Conservation (phyloP, 768 basidiomycete genomes). For the Trametes gibbosa region DNA sequence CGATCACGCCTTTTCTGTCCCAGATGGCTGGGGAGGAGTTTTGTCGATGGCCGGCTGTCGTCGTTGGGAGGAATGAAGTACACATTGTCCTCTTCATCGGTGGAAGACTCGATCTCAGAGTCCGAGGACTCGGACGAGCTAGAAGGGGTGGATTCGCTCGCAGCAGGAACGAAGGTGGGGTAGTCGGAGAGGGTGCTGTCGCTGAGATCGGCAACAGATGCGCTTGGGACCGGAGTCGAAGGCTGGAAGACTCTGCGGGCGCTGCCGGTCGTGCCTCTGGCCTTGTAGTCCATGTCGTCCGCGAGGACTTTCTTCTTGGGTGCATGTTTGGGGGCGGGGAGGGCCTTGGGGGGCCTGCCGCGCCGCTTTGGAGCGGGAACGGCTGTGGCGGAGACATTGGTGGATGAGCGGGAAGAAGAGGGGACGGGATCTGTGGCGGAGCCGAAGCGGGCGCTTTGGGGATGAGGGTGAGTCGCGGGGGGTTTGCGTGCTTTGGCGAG, state of each 20-base stretch:
- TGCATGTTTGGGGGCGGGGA: conserved; percentile 34
- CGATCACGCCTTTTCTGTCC: conserved; percentile 32
- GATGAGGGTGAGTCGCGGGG: conserved; percentile 1
- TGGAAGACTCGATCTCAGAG: conserved; percentile 26
- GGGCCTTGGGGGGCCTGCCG: conserved; percentile 55
- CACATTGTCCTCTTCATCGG: conserved; percentile 11
- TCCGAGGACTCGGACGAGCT: conserved; percentile 28
- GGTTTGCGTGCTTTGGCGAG: conserved; percentile 41
- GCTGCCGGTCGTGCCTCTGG: conserved; percentile 35
- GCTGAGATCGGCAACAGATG: conserved; percentile 21
- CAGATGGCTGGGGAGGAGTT: conserved; percentile 13
- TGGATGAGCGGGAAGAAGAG: conserved; percentile 14
- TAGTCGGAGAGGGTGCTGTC: conserved; percentile 25
- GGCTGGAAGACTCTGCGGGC: conserved; percentile 10
- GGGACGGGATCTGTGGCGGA: conserved; percentile 4
- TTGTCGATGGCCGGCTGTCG: conserved; percentile 1
- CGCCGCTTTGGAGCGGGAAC: conserved; percentile 43
- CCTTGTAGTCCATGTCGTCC: conserved; percentile 28
- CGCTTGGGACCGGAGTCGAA: conserved; percentile 19
- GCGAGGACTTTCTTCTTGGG: conserved; percentile 17
- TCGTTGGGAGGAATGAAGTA: conserved; percentile 5
- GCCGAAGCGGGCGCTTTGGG: conserved; percentile 10
- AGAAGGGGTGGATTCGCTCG: conserved; percentile 27
- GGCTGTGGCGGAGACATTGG: conserved; percentile 30
- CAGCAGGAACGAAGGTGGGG: conserved; percentile 35